Conservation (phyloP, 1,284 basidiomycete genomes). For the Rhodotorula sp. region DNA sequence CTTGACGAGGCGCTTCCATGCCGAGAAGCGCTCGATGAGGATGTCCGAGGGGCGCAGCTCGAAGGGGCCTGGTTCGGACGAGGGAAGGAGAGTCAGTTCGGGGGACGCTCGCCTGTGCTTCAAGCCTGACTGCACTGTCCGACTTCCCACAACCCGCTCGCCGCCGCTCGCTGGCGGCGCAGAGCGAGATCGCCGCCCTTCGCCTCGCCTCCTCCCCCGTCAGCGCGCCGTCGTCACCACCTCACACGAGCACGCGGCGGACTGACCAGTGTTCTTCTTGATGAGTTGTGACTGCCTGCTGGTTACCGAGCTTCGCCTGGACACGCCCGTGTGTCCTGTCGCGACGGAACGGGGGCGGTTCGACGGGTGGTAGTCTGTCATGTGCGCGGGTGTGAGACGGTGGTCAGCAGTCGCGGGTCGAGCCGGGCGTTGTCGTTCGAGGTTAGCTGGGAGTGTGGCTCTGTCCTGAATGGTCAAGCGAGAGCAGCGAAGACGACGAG, state of each 20-base stretch:
- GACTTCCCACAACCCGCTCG: too few species aligned
- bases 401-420: too few species aligned
- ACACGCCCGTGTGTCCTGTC: conserved; percentile 30
- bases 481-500: too few species aligned
- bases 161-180: not conserved
- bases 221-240: not conserved
- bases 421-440: too few species aligned
- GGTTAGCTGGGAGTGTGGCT: too few species aligned
- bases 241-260: not conserved
- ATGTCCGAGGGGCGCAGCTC: conserved; percentile 93
- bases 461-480: too few species aligned
- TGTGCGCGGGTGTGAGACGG: not conserved
- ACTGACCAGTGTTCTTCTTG: conserved; percentile 52
- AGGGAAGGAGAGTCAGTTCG: not conserved
- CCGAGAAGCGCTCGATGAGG: conserved; percentile 90
- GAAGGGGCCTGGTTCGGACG: conserved; percentile 50
- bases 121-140: too few species aligned
- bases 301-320: conserved; percentile 40
- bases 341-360: conserved; percentile 30
- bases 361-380: conserved; percentile 14
- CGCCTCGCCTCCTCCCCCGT: not conserved
- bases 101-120: not conserved
- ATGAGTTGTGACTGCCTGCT: conserved; percentile 51
- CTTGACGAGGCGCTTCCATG: conserved; percentile 94
- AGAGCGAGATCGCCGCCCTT: not conserved